Conservation (phyloP, 495 filamentous ascomycete species). For the Neurospora cerealis region DNA sequence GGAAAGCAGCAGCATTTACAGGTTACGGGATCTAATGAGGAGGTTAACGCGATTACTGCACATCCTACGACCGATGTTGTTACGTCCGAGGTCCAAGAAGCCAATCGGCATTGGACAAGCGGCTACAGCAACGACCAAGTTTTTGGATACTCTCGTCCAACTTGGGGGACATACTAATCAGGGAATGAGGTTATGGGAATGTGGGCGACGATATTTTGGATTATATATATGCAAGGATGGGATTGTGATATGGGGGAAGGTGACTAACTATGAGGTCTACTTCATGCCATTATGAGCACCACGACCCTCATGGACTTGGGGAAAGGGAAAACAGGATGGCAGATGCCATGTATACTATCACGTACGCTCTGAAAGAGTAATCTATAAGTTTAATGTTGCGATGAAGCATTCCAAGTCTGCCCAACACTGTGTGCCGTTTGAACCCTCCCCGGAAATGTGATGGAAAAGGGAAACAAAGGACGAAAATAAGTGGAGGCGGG, state of each 20-base stretch:
- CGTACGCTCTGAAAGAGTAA: background rate
- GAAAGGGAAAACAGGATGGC: background rate
- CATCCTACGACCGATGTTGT: background rate
- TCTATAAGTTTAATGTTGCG: background rate
- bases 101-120: background rate
- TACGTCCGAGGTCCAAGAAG: background rate
- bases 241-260: background rate
- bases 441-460: background rate
- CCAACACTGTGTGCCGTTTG: background rate
- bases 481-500: background rate
- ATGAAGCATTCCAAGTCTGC: background rate
- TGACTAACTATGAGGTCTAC: background rate
- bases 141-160: background rate
- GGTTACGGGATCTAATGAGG: background rate
- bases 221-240: background rate
- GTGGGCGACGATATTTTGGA: background rate
- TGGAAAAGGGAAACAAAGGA: background rate
- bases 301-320: background rate
- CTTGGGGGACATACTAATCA: background rate
- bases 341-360: background rate
- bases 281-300: background rate
- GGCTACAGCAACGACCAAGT: background rate
- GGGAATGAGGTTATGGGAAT: background rate
- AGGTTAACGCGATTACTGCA: background rate
- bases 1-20: background rate